Evolutionary conservation across 306 rosid species (phyloP), one percentile per base, ranked within the genome.

Genomic region (Prunus campanulata): DNA sequence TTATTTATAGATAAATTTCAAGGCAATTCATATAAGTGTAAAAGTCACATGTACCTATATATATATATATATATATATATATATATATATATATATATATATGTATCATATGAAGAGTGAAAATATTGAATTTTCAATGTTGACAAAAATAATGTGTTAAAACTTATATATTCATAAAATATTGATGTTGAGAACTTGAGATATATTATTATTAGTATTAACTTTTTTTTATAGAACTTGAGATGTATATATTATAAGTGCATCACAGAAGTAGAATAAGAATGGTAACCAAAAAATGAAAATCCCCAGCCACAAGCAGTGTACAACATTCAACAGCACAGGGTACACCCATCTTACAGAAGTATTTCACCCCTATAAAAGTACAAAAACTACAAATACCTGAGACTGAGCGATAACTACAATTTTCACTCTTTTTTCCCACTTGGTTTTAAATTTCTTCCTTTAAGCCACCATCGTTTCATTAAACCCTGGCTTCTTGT

Each of bases 361-460:
- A 63, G 13, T 5, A 29, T 16, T 62, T 63, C 46, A 30, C 47
- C 46, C 67, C 68, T 10, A 18, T 19, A 16, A 35, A 32, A 19
- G 3, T 3, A 8, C 30, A n/a, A 11, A 29, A 42, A 29, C 62
- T 50, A 50, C 32, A 51, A 18, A 70, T 66, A 29, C 29, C 60
- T 14, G 44, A 24, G 5, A 25, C 46, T 3, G 13, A 70, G 46
- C 9, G 2, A 25, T 16, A 15, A 27, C 15, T 49, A 30, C 61
- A 56, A 35, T 18, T 12, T 71, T 55, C 75, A 54, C 49, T 3
- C 14, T 4, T 5, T 5, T 35, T 35, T 65, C 66, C 66, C 75
- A 46, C 66, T 71, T 55, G 65, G 75, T 55, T 71, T 71, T 55
- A 60, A 71, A 55, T 71, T 71, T 71, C 64, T 32, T 3, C n/a